These are phyloP conservation scores for Davidsoniella eucalypti DNA, from an alignment of 2,329 filamentous ascomycete species.

Conservation along the genomic window DNA sequence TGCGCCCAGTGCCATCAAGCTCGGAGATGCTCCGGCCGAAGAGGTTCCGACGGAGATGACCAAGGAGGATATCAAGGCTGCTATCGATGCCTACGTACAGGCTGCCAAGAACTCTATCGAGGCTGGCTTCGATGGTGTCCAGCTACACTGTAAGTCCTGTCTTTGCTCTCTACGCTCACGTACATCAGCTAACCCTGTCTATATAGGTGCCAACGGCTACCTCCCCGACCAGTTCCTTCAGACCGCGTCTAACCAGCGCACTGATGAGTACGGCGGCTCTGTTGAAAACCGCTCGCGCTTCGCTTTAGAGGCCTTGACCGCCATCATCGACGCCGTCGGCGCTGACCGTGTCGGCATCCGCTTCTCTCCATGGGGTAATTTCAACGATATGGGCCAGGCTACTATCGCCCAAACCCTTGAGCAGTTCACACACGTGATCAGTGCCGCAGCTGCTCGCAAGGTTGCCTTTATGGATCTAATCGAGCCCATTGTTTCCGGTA, in stretches of 20 bases:
- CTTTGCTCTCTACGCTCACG: background rate
- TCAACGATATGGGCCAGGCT: slow-evolving; percentile 42
- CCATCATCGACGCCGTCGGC: slow-evolving; percentile 27
- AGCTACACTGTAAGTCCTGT: slow-evolving; percentile 24
- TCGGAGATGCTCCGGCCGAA: slow-evolving; percentile 25
- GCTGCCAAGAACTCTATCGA: slow-evolving; percentile 40
- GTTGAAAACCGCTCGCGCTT: slow-evolving; percentile 37
- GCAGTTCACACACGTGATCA: slow-evolving; percentile 40
- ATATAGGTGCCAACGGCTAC: slow-evolving; percentile 37
- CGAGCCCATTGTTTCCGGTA: slow-evolving; percentile 33
- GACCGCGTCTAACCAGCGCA: slow-evolving; percentile 32
- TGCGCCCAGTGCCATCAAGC: slow-evolving; percentile 17
- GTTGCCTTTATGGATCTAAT: slow-evolving; percentile 42
- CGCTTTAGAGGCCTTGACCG: slow-evolving; percentile 31
- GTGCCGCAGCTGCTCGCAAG: slow-evolving; percentile 32
- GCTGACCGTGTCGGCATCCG: slow-evolving; percentile 35
- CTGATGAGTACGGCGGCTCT: slow-evolving; percentile 36
- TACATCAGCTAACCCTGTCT: background rate
- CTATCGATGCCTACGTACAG: slow-evolving; percentile 43
- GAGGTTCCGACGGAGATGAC: slow-evolving; percentile 48
- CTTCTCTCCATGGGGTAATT: slow-evolving; percentile 39
- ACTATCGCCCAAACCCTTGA: slow-evolving; percentile 30
- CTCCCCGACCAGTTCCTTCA: slow-evolving; percentile 48
- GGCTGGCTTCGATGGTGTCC: slow-evolving; percentile 54
- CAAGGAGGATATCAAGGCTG: slow-evolving; percentile 44